Evolutionary conservation across 108 stramenopile species (phyloP), one percentile per base, ranked within the genome.

Genomic region (Nitzschia inconspicua): DNA sequence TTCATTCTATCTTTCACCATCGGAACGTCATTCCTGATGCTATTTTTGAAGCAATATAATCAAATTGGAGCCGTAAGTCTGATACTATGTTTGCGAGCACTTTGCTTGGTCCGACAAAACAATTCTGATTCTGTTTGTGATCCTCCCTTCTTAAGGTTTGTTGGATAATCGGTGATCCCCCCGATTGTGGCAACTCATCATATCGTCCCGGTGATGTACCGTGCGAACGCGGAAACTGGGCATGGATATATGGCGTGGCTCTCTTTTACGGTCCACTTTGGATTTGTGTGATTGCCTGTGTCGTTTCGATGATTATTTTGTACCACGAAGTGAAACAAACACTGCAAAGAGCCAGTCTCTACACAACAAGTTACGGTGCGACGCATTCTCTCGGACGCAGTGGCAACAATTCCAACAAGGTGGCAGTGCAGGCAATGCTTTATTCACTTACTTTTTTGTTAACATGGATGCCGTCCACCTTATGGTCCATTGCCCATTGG

Each of bases 261-360:
- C 59, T 73, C 25, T 73, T 73, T 42, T 73, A 73, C 56, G 65
- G 48, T 3, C 72, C 72, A 13, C 65, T 73, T 22, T 73, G 72
- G 65, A 1, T 73, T n/a, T 66, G 64, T 36, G 44, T 66, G 10
- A 6, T 73, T 26, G 40, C 51, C 23, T 43, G 30, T 18, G 42
- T 52, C 37, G 41, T 66, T 28, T 37, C 58, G 11, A 73, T 66
- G 65, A 34, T 20, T 0, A 16, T 46, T 20, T 46, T 73, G 11
- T 73, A 61, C 57, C 1, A 44, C 1, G 23, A 60, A 23, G 59
- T 73, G 1, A 25, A 58, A 10, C 10, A 1, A 11, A 70, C 70
- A 22, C 23, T 54, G n/a, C 19, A 31, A 18, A 24, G 43, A 24
- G 18, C 31, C 0, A 46, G 47, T 3, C 40, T 30, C 14, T 39